Conservation (phyloP, 306 rosid species). For the Vicia sativa region DNA sequence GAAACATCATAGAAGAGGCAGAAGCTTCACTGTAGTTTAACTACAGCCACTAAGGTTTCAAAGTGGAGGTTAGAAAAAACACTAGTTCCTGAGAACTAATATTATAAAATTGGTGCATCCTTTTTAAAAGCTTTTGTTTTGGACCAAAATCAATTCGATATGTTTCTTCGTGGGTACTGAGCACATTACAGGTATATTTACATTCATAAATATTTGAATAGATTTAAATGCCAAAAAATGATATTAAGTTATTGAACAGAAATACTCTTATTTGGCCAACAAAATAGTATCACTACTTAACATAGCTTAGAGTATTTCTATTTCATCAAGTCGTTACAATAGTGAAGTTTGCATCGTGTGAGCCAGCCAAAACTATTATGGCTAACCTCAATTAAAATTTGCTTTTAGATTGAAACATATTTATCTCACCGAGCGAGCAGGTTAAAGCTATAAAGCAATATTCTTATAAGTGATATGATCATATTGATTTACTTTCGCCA, state of each 20-base stretch:
- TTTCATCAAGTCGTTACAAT: not conserved
- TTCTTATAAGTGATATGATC: not conserved
- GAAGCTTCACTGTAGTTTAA: constrained; percentile 10
- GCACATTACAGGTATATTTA: no score
- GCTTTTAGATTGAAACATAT: not conserved
- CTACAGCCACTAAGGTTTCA: not conserved
- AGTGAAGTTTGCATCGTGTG: not conserved
- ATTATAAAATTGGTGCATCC: no score
- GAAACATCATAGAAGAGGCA: constrained; percentile 15
- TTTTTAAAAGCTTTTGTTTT: no score
- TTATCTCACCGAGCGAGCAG: not conserved
- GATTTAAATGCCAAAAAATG: not conserved
- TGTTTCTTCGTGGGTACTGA: not conserved
- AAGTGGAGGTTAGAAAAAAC: no score
- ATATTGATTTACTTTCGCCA: constrained; percentile 27
- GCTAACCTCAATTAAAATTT: not conserved
- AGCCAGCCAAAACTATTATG: not conserved
- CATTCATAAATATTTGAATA: constrained; percentile 1
- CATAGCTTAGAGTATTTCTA: not conserved
- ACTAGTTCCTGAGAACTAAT: no score
- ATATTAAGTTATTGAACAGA: not conserved
- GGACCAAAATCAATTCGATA: no score
- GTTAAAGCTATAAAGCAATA: no score
- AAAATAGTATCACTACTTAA: not conserved
- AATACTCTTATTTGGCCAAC: not conserved